Evolutionary conservation across 371 early-diverging fungal species (phyloP), one percentile per base, ranked within the genome.

Genomic region (Gilbertella persicaria): DNA sequence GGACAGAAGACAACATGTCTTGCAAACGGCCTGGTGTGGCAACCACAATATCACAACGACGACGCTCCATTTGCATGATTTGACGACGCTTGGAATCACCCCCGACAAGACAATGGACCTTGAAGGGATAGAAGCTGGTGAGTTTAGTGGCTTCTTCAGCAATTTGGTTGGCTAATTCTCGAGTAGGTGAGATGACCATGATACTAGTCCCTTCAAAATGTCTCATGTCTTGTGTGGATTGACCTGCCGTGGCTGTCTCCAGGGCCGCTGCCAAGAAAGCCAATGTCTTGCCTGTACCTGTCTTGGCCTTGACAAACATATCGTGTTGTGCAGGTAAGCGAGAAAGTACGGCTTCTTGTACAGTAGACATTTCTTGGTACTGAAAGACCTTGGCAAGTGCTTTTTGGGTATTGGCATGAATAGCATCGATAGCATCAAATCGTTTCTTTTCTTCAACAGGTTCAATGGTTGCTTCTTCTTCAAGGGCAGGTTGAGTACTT

Each of bases 221-320:
- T 44, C 40, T 64, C n/a, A 59, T 37, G 8, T 68, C 64, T 26
- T 49, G 17, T 10, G 59, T 54, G 13, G 74, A 60, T 41, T 60
- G 48, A 14, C 67, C 73, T 8, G 66, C 73, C 39, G 71, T 75
- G 0, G 87, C 64, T 14, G 82, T 78, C 53, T 93, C 88, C n/a
- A 99, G 60, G 6, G 94, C 91, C 4, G 98, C 91, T 28, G 95
- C 75, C 64, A 98, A 72, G 58, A 97, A 98, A 6, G 94, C 97
- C 13, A 96, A 69, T 2, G 97, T 97, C 69, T 98, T 98, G 38
- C 99, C 99, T 0, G 96, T 97, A 59, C 99, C 99, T 7, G 99
- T 99, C 71, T 97, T 96, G 13, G 99, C 98, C 62, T 89, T 87
- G 51, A 93, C 86, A 77, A 91, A 81, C 62, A 95, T 75, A 60